Base-by-base conservation (phyloP, 768 basidiomycete genomes). In the Lyophyllum atratum region DNA sequence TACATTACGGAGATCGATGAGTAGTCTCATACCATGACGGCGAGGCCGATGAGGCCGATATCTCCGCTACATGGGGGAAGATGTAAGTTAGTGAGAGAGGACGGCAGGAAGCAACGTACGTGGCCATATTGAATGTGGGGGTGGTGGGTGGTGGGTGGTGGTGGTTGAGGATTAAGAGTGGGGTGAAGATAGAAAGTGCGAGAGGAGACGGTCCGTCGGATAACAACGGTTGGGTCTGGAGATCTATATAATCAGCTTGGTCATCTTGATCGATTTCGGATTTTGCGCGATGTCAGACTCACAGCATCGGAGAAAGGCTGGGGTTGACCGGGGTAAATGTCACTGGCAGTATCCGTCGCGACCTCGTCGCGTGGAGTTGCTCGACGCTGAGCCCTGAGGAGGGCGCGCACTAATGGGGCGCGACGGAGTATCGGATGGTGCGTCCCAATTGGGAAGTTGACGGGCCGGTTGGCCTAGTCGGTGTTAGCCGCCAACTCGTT, bases 1-100 rank as follows among this genome's bases (percentile, higher is more conserved):
- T 50, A 51, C 46, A 40, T 52, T 59, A 63, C 54, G 42, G 49
- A 62, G 56, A 61, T 57, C 62, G 64, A 66, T 56, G 45, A 60
- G 55, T 56, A 43, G 17, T 24, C 31, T 72, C 81, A 56, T 72
- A 95, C 95, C 95, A 98, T 98, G 80, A 98, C 95, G 81, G 95
- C 95, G 70, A 98, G 82, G 80, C 95, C 95, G 79, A 97, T 97
- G 74, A 97, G 92, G 74, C 95, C 95, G 76, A 97, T 95, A 77
- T 98, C 95, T 78, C 93, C 94, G 70, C 94, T 96, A 69, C 42
- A 64, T 51, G 56, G 50, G 61, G 60, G 67, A 54, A 51, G 62
- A 58, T 55, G 55, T 59, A 47, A 61, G 64, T 50, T 25, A 44
- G 50, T 50, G 33, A 24, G 25, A 26, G 44, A 48, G n/a, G 40